A percentile compares a stretch with the other conserved stretches of the same genome.
phyloP scores from a whole-genome alignment of 75 land plant genomes.

The Pseudotsuga menziesii region DNA sequence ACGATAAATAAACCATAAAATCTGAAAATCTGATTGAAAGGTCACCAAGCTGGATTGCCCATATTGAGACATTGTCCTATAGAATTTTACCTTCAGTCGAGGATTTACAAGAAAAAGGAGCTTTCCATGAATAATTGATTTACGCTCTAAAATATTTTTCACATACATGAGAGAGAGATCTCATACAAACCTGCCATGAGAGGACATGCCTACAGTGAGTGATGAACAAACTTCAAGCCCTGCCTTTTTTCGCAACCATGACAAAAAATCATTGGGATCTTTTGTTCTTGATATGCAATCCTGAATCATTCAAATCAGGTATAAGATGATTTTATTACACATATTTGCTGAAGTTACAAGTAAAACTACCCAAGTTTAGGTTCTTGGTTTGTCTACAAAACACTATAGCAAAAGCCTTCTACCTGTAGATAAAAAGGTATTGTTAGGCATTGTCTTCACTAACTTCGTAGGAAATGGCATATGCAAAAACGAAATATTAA shows the following conservation, averaged over 20 bases:
- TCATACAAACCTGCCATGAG: constrained; percentile 54
- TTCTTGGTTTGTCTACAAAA: too few species aligned
- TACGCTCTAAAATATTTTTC: neutral
- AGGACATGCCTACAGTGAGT: constrained; percentile 58
- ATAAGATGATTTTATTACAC: too few species aligned
- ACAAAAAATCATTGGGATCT: constrained; percentile 41
- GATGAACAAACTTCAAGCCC: constrained; percentile 51
- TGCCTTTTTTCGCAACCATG: constrained; percentile 62
- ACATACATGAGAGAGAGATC: neutral
- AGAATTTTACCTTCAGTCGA: neutral
- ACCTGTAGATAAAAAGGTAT: too few species aligned
- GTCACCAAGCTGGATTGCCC: neutral
- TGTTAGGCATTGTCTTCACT: too few species aligned
- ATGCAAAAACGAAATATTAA: too few species aligned
- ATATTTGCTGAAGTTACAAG: too few species aligned
- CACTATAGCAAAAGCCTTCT: too few species aligned
- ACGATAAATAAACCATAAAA: neutral
- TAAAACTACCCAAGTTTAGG: too few species aligned
- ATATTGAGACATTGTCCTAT: too few species aligned
- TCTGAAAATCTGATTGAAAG: neutral
- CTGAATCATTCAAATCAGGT: constrained; percentile 9
- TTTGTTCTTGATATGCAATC: neutral
- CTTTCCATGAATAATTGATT: neutral
- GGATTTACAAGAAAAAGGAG: neutral
- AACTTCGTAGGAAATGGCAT: too few species aligned